Evolutionary conservation across 1,284 basidiomycete species (phyloP).

Genomic region (Singerocomus inundabilis): DNA sequence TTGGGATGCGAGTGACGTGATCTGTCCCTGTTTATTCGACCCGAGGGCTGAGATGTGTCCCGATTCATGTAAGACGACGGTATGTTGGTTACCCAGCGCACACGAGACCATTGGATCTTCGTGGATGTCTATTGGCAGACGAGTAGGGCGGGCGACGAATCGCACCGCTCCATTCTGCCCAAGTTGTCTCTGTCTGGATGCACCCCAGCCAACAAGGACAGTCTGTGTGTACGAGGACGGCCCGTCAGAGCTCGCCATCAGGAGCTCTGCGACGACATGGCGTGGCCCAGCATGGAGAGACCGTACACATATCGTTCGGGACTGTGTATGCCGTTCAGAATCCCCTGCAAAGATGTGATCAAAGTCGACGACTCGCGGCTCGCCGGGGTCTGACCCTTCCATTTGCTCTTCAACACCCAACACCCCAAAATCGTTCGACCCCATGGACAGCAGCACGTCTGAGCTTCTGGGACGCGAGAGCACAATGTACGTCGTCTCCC

Average conservation of each 20-base stretch:
- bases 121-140: conserved; percentile 24
- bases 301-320: conserved; percentile 32
- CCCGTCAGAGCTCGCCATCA: neutral
- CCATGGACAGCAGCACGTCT: conserved; percentile 77
- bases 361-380: conserved; percentile 46
- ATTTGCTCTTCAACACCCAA: conserved; percentile 52
- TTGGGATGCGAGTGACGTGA: conserved; percentile 40
- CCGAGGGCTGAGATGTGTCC: conserved; percentile 56
- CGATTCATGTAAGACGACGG: conserved; percentile 51
- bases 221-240: conserved; percentile 5
- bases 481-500: conserved; percentile 82
- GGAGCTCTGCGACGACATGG: conserved; percentile 58
- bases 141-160: conserved; percentile 20
- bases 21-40: conserved; percentile 69
- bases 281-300: conserved; percentile 67
- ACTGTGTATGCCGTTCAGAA: conserved; percentile 12
- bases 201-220: conserved; percentile 77
- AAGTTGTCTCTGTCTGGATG: conserved; percentile 78
- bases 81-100: conserved; percentile 72
- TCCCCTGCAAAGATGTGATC: conserved; percentile 36
- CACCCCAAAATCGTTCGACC: conserved; percentile 81
- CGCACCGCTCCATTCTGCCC: conserved; percentile 36
- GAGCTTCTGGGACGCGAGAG: conserved; percentile 39
- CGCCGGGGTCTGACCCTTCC: conserved; percentile 7
- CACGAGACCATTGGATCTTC: conserved; percentile 37